Evolutionary conservation across 306 rosid genomes (phyloP), one percentile per base, ranked within the genome.

Genomic region (Sicyos edulis): DNA sequence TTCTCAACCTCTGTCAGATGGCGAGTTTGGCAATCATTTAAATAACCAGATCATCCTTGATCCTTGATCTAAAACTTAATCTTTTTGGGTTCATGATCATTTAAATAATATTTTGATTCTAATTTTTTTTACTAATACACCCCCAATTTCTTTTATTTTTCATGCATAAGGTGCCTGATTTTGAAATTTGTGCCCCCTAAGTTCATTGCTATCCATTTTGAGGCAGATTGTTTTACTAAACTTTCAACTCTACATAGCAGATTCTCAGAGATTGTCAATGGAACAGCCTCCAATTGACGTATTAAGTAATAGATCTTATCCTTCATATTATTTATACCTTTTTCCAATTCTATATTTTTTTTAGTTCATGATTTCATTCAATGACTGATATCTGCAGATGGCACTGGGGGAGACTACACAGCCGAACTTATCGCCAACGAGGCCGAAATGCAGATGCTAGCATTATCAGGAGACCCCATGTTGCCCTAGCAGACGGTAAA

Each of bases 401-500:
- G 89, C 49, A 74, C 96, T 71, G 81, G 85, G 76, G 84, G 86
- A 77, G 96, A 88, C 14, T 87, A 84, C 72, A 76, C 87, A 75
- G 71, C 84, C 32, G 86, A 86, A 76, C 88, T 84, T 58, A 79
- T 92, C 54, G 86, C 86, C 19, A 88, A 86, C 75, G 97, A 87
- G 77, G 74, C 90, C 12, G 83, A 86, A 73, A 82, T 88, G 42
- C 91, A 86, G 65, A 87, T 89, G 87, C 83, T 91, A 37, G 86
- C 89, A 0, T 65, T 96, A 17, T 79, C 95, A 15, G 92, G 97
- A 69, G 99, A 93, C 84, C 97, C 96, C 62, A 91, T 93, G 97
- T 50, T 91, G 79, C 97, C 93, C 19, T 90, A 75, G n/a, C n/a
- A 7, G 26, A 67, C 20, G 72, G 56, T 47, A 82, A 62, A 57